Conservation (phyloP, 1,139 yeast genomes). For the Blastobotrys malaysiensis region DNA sequence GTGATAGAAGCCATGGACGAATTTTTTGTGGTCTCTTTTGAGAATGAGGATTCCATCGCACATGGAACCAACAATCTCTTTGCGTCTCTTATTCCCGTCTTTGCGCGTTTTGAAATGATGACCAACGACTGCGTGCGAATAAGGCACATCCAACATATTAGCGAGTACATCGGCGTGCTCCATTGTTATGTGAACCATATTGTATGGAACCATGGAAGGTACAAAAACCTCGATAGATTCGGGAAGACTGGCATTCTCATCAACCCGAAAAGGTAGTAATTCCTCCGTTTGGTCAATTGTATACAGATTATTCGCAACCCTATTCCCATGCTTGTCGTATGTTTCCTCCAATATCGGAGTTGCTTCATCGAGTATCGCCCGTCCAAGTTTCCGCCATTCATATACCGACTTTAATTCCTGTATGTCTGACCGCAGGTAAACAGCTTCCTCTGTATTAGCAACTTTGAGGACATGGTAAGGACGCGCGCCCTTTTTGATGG, state of each 20-base stretch:
- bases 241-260: not conserved
- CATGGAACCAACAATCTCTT: not conserved
- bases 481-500: not conserved
- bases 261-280: not conserved
- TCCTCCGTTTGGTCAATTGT: not conserved
- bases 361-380: not conserved
- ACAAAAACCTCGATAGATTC: not conserved
- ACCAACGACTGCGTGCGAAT: not conserved
- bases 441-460: not conserved
- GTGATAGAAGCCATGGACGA: not conserved
- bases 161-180: not conserved
- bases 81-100: not conserved
- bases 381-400: not conserved
- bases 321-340: not conserved
- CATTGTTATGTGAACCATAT: not conserved
- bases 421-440: not conserved
- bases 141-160: not conserved
- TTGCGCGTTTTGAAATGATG: not conserved
- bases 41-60: not conserved
- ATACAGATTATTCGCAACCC: not conserved
- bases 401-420: not conserved
- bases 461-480: not conserved
- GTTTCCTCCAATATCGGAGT: not conserved
- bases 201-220: not conserved
- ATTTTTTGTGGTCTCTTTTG: not conserved